Evolutionary conservation across 139 green algal genomes (phyloP).

Genomic region (Coelastrella sp.): DNA sequence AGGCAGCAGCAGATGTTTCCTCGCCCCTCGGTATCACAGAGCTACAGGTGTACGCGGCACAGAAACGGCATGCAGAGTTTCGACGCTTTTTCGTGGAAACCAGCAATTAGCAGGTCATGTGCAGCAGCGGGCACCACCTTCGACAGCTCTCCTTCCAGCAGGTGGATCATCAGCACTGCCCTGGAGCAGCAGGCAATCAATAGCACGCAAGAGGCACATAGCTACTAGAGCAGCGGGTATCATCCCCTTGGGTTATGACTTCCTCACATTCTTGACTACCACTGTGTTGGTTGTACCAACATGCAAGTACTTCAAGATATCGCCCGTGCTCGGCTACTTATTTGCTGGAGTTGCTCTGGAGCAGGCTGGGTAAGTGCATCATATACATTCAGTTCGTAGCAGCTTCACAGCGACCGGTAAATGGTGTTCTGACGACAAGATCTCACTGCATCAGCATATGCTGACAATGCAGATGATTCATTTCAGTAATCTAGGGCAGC

Average conservation of each 20-base stretch:
- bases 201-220: background rate
- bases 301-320: constrained; percentile 90
- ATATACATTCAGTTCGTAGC: background rate
- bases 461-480: no score
- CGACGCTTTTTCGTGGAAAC: no score
- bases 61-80: no score
- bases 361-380: constrained; percentile 79
- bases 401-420: no score
- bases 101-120: no score
- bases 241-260: constrained; percentile 78
- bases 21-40: background rate
- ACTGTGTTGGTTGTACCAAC: constrained; percentile 93
- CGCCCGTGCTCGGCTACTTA: constrained; percentile 94
- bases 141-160: background rate
- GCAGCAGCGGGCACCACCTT: no score
- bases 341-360: constrained; percentile 88
- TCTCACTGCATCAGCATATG: no score
- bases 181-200: background rate
- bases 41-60: background rate
- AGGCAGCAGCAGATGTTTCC: background rate
- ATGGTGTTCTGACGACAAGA: no score
- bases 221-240: constrained; percentile 4
- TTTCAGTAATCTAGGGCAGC: no score
- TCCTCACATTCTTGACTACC: constrained; percentile 90
- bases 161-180: background rate